phyloP scores from a whole-genome alignment of 306 rosid genomes.

The Lablab purpureus region DNA sequence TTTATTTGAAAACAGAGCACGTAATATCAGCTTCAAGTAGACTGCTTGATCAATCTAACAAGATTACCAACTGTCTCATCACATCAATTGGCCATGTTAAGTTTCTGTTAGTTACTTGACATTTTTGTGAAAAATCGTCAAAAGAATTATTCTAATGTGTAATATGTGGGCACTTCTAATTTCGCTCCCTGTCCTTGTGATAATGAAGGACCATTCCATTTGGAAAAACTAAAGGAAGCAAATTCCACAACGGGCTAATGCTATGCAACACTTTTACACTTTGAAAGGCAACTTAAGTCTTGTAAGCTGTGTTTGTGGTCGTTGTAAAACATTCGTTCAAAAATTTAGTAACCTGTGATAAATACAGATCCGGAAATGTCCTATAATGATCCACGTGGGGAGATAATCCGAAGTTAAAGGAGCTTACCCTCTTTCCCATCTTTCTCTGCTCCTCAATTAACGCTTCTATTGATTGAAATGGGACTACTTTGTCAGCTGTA shows the following conservation, averaged over 20 bases:
- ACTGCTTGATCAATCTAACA: constrained; percentile 24
- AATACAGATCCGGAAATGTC: constrained; percentile 68
- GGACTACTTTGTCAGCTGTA: constrained; percentile 82
- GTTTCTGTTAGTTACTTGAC: constrained; percentile 3
- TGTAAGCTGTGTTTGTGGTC: constrained; percentile 8
- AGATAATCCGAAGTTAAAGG: constrained; percentile 72
- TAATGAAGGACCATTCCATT: neutral
- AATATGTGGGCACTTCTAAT: neutral
- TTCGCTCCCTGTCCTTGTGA: constrained; percentile 2
- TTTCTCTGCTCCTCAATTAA: constrained; percentile 76
- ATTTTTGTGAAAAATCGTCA: constrained; percentile 16
- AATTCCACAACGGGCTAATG: neutral
- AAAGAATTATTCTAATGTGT: constrained; percentile 9
- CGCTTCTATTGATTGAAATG: constrained; percentile 66
- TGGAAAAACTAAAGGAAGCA: neutral
- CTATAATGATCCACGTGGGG: constrained; percentile 95
- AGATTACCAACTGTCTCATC: neutral
- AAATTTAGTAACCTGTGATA: constrained; percentile 62
- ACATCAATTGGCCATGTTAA: neutral
- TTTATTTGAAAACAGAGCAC: too few relatives aligned
- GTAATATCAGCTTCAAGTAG: neutral
- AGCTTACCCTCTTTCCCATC: constrained; percentile 65
- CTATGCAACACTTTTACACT: constrained; percentile 7
- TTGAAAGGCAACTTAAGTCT: constrained; percentile 16
- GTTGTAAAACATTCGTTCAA: constrained; percentile 47